Conservation (phyloP, 2,329 filamentous ascomycete species). For the Penicillium sp. region DNA sequence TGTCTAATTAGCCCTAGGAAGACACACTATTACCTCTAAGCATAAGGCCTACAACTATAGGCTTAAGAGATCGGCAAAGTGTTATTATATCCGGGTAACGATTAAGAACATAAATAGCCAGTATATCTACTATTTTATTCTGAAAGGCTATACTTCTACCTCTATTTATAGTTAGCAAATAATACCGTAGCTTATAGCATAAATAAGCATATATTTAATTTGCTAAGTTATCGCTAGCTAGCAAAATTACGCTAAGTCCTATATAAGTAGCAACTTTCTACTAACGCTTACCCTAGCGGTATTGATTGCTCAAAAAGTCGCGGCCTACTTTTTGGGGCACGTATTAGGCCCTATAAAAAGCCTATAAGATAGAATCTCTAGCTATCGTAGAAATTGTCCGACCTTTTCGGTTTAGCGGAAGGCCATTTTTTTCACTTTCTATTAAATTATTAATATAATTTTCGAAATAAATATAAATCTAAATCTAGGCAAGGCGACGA, state of each 20-base stretch:
- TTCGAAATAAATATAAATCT: conserved; percentile 8
- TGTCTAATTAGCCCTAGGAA: not conserved
- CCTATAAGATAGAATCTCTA: conserved; percentile 6
- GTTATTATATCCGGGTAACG: conserved; percentile 2
- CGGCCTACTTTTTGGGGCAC: conserved; percentile 4
- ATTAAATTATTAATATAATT: conserved; percentile 5
- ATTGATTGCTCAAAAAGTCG: conserved; percentile 6
- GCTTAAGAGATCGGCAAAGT: conserved; percentile 5
- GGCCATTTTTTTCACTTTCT: conserved; percentile 3
- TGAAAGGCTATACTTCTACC: conserved; percentile 7
- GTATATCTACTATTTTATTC: conserved; percentile 10
- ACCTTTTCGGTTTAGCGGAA: conserved; percentile 1
- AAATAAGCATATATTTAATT: conserved; percentile 6
- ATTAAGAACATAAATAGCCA: conserved; percentile 9
- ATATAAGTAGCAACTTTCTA: conserved; percentile 9
- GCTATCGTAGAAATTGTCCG: conserved; percentile 6
- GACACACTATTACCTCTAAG: conserved; percentile 4
- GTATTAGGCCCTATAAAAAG: conserved; percentile 1
- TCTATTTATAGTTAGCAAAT: conserved; percentile 8
- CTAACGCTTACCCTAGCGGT: conserved; percentile 7
- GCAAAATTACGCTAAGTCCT: conserved; percentile 6
- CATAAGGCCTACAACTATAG: conserved; percentile 6
- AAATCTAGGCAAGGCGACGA: conserved; percentile 6
- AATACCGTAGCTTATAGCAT: conserved; percentile 1
- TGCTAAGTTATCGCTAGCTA: conserved; percentile 1